These are phyloP conservation scores for Podila clonocystis DNA, from an alignment of 192 early-diverging fungal genomes.

Conservation along the genomic window DNA sequence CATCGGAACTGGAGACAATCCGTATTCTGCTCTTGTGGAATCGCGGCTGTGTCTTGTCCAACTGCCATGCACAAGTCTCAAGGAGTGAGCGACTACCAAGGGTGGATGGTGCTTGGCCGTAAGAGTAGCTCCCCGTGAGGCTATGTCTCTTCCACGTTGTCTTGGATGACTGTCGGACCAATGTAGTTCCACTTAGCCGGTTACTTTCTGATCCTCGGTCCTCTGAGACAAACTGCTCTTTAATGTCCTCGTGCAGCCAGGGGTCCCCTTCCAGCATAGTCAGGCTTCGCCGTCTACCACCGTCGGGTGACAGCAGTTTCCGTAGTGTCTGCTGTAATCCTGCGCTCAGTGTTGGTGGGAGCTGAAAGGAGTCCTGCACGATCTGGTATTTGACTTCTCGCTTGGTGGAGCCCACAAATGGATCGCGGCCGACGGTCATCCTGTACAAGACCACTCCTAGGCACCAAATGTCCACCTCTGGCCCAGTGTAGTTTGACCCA, in stretches of 20 bases:
- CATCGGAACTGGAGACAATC: slow-evolving; percentile 9
- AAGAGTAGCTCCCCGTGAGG: slow-evolving; percentile 26
- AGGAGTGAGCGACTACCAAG: slow-evolving; percentile 13
- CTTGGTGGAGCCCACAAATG: slow-evolving; percentile 60
- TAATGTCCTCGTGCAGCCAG: slow-evolving; percentile 55
- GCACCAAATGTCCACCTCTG: slow-evolving; percentile 97
- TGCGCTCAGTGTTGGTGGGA: slow-evolving; percentile 52
- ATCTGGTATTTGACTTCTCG: slow-evolving; percentile 63
- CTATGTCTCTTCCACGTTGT: slow-evolving; percentile 24
- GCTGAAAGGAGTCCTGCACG: slow-evolving; percentile 47
- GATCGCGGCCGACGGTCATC: slow-evolving; percentile 69
- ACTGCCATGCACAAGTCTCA: slow-evolving; percentile 22
- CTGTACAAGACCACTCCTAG: slow-evolving; percentile 92
- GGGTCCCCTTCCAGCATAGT: slow-evolving; percentile 54
- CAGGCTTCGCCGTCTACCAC: slow-evolving; percentile 52
- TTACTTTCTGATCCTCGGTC: slow-evolving; percentile 17
- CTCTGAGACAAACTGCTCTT: slow-evolving; percentile 13
- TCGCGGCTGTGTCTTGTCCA: slow-evolving; percentile 27
- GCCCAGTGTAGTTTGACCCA: slow-evolving; percentile 90
- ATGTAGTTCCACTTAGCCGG: slow-evolving; percentile 30
- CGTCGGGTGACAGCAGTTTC: slow-evolving; percentile 56
- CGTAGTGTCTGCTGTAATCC: slow-evolving; percentile 53
- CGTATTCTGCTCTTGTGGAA: slow-evolving; percentile 33
- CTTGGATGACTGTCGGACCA: slow-evolving; percentile 26
- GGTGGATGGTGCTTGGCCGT: slow-evolving; percentile 20